A percentile compares a stretch with the other conserved stretches of the same genome.
phyloP scores from a whole-genome alignment of 179 eudicot genomes.

The Spinacia oleracea region DNA sequence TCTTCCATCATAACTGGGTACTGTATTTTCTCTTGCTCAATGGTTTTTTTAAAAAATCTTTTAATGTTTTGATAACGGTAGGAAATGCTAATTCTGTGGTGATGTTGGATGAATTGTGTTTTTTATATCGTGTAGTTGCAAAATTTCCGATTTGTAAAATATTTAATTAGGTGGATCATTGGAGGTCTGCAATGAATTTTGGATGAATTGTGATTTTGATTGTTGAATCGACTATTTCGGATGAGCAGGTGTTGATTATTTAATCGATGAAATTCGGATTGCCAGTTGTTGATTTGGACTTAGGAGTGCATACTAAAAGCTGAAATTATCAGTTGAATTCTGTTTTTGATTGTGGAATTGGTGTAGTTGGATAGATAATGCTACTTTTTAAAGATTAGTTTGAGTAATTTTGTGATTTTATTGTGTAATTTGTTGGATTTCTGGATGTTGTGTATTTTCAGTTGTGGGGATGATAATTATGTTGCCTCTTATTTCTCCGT shows the following conservation, averaged over 20 bases:
- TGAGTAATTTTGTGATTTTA: not conserved
- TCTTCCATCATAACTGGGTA: conserved; percentile 91
- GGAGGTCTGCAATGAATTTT: not conserved
- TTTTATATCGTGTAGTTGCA: not conserved
- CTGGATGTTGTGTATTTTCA: not conserved
- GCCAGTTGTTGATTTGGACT: not conserved
- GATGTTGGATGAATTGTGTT: not conserved
- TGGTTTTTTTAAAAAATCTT: not conserved
- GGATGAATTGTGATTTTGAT: conserved; percentile 2
- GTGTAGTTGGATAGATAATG: not conserved
- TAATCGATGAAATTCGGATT: not conserved
- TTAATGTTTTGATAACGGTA: not conserved
- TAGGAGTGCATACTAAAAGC: not conserved
- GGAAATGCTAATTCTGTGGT: not conserved
- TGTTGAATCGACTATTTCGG: not conserved
- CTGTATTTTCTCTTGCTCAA: too few relatives aligned
- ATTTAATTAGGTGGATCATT: not conserved
- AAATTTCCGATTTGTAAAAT: not conserved
- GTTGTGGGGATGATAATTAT: not conserved
- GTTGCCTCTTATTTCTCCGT: too few relatives aligned
- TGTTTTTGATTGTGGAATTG: not conserved
- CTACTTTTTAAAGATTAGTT: not conserved
- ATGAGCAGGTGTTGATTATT: conserved; percentile 1
- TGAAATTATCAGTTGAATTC: not conserved
- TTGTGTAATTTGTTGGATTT: not conserved